These are phyloP conservation scores for Setomelanomma holmii DNA, from an alignment of 2,329 filamentous ascomycete species.

Conservation along the genomic window DNA sequence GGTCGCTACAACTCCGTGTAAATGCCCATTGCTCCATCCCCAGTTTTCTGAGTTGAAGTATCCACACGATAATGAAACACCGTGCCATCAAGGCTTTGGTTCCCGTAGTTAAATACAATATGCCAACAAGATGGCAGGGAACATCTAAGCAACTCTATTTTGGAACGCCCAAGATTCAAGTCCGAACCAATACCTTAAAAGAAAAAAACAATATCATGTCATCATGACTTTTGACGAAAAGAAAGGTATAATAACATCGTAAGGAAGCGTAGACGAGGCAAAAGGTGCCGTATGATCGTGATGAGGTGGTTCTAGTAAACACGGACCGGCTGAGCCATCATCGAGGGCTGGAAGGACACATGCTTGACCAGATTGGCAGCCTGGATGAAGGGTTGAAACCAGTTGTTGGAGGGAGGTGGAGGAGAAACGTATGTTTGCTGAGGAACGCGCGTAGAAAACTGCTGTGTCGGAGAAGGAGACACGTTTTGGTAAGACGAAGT, in stretches of 20 bases:
- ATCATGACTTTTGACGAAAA: conserved; percentile 46
- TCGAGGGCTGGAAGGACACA: conserved; percentile 49
- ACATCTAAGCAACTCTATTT: conserved; percentile 43
- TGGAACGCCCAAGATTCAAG: conserved; percentile 35
- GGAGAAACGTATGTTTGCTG: conserved; percentile 49
- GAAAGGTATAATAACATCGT: conserved; percentile 43
- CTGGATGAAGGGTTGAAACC: conserved; percentile 51
- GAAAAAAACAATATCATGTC: conserved; percentile 43
- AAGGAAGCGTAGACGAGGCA: conserved; percentile 35
- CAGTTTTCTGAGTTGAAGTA: conserved; percentile 21
- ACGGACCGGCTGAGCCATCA: conserved; percentile 46
- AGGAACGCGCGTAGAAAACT: conserved; percentile 34
- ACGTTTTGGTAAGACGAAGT: conserved; percentile 45
- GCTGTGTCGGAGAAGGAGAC: conserved; percentile 32
- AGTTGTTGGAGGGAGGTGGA: conserved; percentile 41
- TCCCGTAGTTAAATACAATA: conserved; percentile 41
- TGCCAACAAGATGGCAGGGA: conserved; percentile 22
- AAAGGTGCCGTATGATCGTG: conserved; percentile 11
- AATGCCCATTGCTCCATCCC: conserved; percentile 23
- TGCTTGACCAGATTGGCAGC: conserved; percentile 51
- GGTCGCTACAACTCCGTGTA: conserved; percentile 24
- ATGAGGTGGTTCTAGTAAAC: conserved; percentile 37
- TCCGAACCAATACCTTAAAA: conserved; percentile 38
- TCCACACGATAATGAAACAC: conserved; percentile 23
- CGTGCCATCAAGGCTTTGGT: conserved; percentile 42